These are phyloP conservation scores for Ceratobasidium sp. DNA, from an alignment of 1,284 basidiomycete genomes.

Conservation along the genomic window DNA sequence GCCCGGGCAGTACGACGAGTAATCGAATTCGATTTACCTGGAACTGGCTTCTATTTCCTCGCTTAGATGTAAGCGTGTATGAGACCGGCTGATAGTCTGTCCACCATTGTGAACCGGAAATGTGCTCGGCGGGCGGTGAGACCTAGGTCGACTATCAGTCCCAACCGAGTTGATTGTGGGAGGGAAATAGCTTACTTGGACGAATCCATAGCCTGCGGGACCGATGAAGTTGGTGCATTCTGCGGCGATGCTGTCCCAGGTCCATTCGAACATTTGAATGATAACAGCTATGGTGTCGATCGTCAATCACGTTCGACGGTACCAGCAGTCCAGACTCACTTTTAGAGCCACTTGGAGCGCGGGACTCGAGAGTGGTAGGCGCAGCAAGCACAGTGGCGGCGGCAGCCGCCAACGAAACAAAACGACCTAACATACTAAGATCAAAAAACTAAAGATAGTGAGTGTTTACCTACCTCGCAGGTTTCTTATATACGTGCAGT, in stretches of 20 bases:
- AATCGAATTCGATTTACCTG: slow-evolving; percentile 61
- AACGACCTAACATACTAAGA: slow-evolving; percentile 24
- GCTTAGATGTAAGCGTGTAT: slow-evolving; percentile 55
- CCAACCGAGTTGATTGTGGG: background rate
- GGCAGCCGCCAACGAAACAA: slow-evolving; percentile 7
- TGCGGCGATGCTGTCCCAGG: slow-evolving; percentile 46
- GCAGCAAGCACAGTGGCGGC: slow-evolving; percentile 1
- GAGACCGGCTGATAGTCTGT: slow-evolving; percentile 78
- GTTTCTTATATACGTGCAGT: background rate
- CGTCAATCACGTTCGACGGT: background rate
- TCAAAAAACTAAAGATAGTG: background rate
- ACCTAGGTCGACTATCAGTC: slow-evolving; percentile 1
- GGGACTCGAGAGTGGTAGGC: slow-evolving; percentile 22
- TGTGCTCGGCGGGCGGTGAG: slow-evolving; percentile 48
- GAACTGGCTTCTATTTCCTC: slow-evolving; percentile 51
- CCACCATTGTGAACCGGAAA: slow-evolving; percentile 71
- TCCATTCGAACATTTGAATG: slow-evolving; percentile 49
- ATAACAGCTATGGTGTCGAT: slow-evolving; percentile 39
- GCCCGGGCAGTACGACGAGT: slow-evolving; percentile 59
- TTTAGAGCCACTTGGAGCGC: slow-evolving; percentile 30
- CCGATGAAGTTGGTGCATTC: slow-evolving; percentile 49
- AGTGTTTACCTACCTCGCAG: background rate
- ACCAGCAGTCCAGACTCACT: background rate
- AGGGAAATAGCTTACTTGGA: slow-evolving; percentile 54
- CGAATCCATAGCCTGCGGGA: slow-evolving; percentile 47